Evolutionary conservation across 2,329 filamentous ascomycete genomes (phyloP), one percentile per base, ranked within the genome.

Genomic region (Hymenoscyphus fructigenus): DNA sequence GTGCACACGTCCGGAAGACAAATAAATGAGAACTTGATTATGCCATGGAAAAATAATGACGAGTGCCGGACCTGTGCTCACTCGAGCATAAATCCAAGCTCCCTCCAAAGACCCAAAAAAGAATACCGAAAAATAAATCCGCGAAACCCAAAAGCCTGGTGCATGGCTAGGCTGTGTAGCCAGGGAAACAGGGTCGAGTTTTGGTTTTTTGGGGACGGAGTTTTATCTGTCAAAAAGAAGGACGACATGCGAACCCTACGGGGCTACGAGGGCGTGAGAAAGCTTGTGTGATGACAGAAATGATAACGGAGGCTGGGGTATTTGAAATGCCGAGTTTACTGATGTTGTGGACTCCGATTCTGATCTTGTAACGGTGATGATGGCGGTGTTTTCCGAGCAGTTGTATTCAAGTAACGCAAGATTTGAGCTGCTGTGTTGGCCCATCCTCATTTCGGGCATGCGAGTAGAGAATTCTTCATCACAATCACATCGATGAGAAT

Each of bases 131-230:
- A 44, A 44, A 44, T n/a, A n/a, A 44, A 17, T 50, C 44, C 20
- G n/a, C n/a, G 20, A 20, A 20, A 9, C 38, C 44, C 44, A 23
- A 50, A 50, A 50, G 10, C n/a, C 44, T 50, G 20, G n/a, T 23
- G 44, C 44, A 50, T 23, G 44, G 44, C 44, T 32, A 50, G 44
- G 44, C 44, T 50, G 44, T 50, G 44, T 50, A 23, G n/a, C 44
- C 44, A 23, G n/a, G 44, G 41, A n/a, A 7, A 36, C 34, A 36
- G 34, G 34, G 34, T 36, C 34, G 44, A 50, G 44, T 50, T 50
- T 50, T n/a, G 44, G 44, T 20, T 50, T 50, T 50, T 50, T 7
- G 44, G 44, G 44, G n/a, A 50, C 44, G 44, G 44, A 50, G 44
- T 50, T 50, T 50, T 50, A 50, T 20, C n/a, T 20, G 17, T 20